Evolutionary conservation across 306 rosid genomes (phyloP).

Genomic region (Quercus agrifolia): DNA sequence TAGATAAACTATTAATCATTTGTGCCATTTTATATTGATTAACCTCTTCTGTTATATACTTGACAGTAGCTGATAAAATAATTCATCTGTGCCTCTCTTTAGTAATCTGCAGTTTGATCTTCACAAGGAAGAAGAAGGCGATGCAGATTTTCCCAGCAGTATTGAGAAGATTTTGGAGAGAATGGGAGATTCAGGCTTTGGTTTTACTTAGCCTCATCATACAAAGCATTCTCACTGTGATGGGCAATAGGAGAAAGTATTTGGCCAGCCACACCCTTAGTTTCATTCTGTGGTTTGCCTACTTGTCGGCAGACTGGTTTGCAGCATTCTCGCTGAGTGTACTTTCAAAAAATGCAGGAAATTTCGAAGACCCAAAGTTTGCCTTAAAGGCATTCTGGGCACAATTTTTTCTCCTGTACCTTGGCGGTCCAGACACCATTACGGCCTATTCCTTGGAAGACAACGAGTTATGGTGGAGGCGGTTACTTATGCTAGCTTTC

Average conservation of each 20-base stretch:
- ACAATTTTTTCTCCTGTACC: slow-evolving; percentile 38
- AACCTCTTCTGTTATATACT: too few relatives aligned
- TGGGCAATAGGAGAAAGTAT: slow-evolving; percentile 28
- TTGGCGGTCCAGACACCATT: slow-evolving; percentile 40
- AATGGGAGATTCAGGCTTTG: slow-evolving; percentile 21
- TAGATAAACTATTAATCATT: too few relatives aligned
- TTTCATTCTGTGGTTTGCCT: slow-evolving; percentile 25
- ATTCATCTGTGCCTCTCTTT: background rate
- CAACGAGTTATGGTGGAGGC: slow-evolving; percentile 35
- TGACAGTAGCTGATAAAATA: too few relatives aligned
- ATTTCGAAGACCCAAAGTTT: background rate
- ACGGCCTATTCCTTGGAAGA: slow-evolving; percentile 45
- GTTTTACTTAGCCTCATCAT: slow-evolving; percentile 31
- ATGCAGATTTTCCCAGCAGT: slow-evolving; percentile 10
- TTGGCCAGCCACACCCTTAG: background rate
- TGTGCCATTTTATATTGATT: too few relatives aligned
- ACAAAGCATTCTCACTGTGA: slow-evolving; percentile 16
- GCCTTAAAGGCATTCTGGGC: slow-evolving; percentile 29
- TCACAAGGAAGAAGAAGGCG: slow-evolving; percentile 1
- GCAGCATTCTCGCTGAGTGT: slow-evolving; percentile 28
- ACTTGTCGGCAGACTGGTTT: slow-evolving; percentile 29
- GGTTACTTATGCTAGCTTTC: background rate
- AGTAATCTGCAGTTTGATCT: slow-evolving; percentile 11
- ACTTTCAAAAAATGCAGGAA: slow-evolving; percentile 5
- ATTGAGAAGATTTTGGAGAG: background rate